Evolutionary conservation across 2,329 filamentous ascomycete genomes (phyloP), one percentile per base, ranked within the genome.

Genomic region (Colletotrichum phormii): DNA sequence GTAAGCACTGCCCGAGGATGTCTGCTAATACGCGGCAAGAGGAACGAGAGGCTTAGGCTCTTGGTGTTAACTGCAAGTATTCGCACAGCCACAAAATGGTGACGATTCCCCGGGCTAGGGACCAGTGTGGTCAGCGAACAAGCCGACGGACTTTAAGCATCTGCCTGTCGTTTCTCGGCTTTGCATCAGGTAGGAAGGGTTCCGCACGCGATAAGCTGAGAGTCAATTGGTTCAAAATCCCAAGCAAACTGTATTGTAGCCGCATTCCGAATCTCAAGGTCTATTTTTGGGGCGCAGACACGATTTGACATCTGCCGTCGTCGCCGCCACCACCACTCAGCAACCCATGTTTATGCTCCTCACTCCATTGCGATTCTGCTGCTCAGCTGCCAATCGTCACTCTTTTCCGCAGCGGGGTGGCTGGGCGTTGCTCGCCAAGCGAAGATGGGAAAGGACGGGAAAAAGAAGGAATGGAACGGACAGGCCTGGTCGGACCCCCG

Each of bases 11-110:
- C 31, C 42, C 42, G 18, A 49, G 42, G 18, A 49, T 49, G 42
- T 22, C 49, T 64, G 49, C 29, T 54, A 53, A 37, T 33, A 26
- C 29, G 42, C 22, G 29, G n/a, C 51, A 63, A 69, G 49, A 33
- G 49, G 35, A 51, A 46, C 46, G 29, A 29, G 51, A 53, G 69
- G 53, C 69, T 72, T 64, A 35, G 69, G 42, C n/a, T 24, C 9
- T 31, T 42, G 18, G n/a, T n/a, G n/a, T 26, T 35, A 55, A 67
- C 26, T 53, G 57, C 24, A 58, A 29, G 42, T 22, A 42, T 51
- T 42, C 65, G 54, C 65, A 69, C 59, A 69, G 69, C 65, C 69
- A 72, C 69, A n/a, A 33, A 33, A 24, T 55, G 65, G 69, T 42
- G 69, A 64, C 64, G 69, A 51, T 63, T 54, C 5, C 13, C 15